phyloP scores from a whole-genome alignment of 1,284 basidiomycete species.

The Sporisorium exsertum region DNA sequence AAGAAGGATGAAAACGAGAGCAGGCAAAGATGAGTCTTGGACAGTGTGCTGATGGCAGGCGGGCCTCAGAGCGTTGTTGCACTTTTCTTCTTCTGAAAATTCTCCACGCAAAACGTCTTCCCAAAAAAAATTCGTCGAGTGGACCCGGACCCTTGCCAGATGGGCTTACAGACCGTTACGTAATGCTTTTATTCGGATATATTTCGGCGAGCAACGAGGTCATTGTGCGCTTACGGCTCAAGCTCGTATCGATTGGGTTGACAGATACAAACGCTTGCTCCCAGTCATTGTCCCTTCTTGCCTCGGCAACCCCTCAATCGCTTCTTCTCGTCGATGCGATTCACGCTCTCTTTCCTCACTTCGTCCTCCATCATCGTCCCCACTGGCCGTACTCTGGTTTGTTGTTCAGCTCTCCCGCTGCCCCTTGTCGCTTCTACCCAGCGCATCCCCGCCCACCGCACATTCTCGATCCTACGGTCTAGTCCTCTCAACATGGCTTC shows the following conservation, averaged over 20 bases:
- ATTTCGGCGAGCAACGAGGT: conserved; percentile 4
- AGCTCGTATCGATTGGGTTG: neutral
- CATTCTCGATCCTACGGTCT: conserved; percentile 10
- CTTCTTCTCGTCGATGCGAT: conserved; percentile 24
- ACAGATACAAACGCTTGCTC: neutral
- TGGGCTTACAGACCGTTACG: neutral
- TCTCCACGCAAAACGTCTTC: neutral
- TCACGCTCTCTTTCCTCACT: conserved; percentile 4
- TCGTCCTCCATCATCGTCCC: neutral
- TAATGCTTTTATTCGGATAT: neutral
- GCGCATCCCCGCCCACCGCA: neutral
- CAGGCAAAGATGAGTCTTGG: neutral
- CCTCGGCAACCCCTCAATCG: neutral
- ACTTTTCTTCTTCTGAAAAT: conserved; percentile 1
- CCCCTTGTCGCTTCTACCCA: neutral
- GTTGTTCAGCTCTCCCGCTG: neutral
- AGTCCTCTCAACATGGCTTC: conserved; percentile 29
- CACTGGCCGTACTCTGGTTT: neutral
- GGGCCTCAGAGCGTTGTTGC: too few species aligned
- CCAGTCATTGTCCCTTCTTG: neutral
- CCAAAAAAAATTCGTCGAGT: conserved; percentile 8
- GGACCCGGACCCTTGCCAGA: conserved; percentile 5
- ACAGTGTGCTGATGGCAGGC: too few species aligned
- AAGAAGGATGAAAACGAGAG: neutral
- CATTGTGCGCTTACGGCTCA: conserved; percentile 12